Percentiles rank a stretch among this genome's conserved stretches.
Evolutionary conservation across 305 asterid genomes (phyloP).

Genomic region (Fraxinus platypoda): DNA sequence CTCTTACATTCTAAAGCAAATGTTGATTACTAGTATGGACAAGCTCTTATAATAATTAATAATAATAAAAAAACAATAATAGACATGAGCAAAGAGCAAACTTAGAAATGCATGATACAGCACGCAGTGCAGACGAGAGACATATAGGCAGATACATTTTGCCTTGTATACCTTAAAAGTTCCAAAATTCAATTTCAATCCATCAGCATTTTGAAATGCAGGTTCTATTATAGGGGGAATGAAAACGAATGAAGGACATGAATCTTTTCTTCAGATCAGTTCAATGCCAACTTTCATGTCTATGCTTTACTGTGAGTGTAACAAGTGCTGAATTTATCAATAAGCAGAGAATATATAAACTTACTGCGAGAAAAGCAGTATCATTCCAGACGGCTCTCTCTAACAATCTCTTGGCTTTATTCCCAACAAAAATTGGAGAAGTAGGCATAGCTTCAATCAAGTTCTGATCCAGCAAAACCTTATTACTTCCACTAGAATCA

Average conservation of each 20-base stretch:
- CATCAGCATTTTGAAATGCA: neutral
- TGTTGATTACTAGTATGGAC: neutral
- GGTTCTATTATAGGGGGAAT: neutral
- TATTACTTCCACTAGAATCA: conserved; percentile 72
- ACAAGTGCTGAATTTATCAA: neutral
- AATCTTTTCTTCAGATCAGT: neutral
- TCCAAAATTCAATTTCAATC: neutral
- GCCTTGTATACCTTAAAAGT: neutral
- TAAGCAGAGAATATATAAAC: conserved; percentile 25
- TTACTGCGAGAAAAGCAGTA: conserved; percentile 78
- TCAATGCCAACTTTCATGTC: neutral
- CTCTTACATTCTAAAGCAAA: neutral
- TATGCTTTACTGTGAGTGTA: neutral
- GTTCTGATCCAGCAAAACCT: conserved; percentile 79
- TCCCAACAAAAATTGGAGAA: conserved; percentile 78
- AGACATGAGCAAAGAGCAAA: neutral
- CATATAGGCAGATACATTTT: neutral
- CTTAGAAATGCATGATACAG: neutral
- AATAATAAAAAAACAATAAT: neutral
- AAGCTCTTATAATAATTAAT: neutral
- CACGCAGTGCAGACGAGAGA: neutral
- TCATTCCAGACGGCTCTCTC: conserved; percentile 95
- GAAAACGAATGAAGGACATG: neutral
- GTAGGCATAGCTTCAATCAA: conserved; percentile 89
- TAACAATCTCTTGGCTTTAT: conserved; percentile 61